Evolutionary conservation across 495 filamentous ascomycete species (phyloP).

Genomic region (Podospora fimiseda): DNA sequence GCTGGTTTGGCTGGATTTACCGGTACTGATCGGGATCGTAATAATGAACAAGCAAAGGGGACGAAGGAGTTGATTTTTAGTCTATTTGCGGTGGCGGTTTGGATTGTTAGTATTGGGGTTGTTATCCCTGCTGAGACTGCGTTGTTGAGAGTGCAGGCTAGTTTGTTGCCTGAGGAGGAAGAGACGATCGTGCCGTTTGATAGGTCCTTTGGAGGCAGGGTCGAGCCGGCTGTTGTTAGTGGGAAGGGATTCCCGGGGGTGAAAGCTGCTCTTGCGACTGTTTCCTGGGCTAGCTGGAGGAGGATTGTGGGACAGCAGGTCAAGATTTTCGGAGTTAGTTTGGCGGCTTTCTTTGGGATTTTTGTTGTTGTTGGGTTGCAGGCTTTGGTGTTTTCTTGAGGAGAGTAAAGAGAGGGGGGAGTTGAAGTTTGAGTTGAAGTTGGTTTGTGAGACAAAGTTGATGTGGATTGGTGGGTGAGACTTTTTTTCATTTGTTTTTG

Average conservation of each 20-base stretch:
- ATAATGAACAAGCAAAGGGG: slow-evolving; percentile 10
- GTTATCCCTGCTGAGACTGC: slow-evolving; percentile 38
- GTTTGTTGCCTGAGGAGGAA: slow-evolving; percentile 43
- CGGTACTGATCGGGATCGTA: slow-evolving; percentile 1
- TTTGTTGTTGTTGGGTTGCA: slow-evolving; percentile 33
- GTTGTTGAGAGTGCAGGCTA: slow-evolving; percentile 45
- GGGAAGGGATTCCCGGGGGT: slow-evolving; percentile 63
- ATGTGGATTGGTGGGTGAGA: too few species aligned
- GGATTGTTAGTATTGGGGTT: slow-evolving; percentile 27
- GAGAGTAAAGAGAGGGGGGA: too few species aligned
- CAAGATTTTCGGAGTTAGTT: slow-evolving; percentile 47
- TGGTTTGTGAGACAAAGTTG: too few species aligned
- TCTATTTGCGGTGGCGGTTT: slow-evolving; percentile 20
- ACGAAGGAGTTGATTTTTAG: slow-evolving; percentile 29
- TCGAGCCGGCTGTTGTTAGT: slow-evolving; percentile 54
- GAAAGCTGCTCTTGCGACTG: slow-evolving; percentile 64
- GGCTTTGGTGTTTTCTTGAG: not conserved
- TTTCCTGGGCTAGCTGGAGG: slow-evolving; percentile 57
- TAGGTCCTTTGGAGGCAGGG: slow-evolving; percentile 42
- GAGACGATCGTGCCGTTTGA: slow-evolving; percentile 47
- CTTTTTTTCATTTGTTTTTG: too few species aligned
- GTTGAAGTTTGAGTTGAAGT: too few species aligned
- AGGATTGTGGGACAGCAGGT: slow-evolving; percentile 61
- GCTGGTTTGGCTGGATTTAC: slow-evolving; percentile 25
- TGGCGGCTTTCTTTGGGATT: slow-evolving; percentile 45